phyloP scores from a whole-genome alignment of 495 filamentous ascomycete species.

The Amniculicola lignicola region DNA sequence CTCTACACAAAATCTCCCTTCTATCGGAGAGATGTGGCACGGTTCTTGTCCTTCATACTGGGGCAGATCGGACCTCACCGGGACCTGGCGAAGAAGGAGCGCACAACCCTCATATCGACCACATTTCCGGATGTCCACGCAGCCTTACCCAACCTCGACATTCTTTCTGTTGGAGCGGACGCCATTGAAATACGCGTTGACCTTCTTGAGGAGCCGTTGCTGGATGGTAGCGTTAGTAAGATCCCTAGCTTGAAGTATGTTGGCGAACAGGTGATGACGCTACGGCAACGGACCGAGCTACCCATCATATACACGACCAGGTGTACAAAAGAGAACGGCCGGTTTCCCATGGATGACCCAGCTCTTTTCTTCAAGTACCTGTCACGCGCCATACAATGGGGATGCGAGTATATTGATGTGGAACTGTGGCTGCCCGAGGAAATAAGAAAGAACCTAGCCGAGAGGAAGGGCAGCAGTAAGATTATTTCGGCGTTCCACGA shows the following conservation, averaged over 20 bases:
- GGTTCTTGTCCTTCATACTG: slow-evolving; percentile 72
- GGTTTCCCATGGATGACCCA: slow-evolving; percentile 78
- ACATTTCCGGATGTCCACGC: slow-evolving; percentile 83
- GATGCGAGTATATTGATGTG: slow-evolving; percentile 82
- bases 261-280: slow-evolving; percentile 76
- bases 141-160: slow-evolving; percentile 79
- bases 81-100: slow-evolving; percentile 66
- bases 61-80: slow-evolving; percentile 73
- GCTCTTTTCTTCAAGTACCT: slow-evolving; percentile 71
- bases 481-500: slow-evolving; percentile 88
- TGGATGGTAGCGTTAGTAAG: slow-evolving; percentile 52
- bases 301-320: slow-evolving; percentile 84
- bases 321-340: slow-evolving; percentile 74
- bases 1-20: slow-evolving; percentile 69
- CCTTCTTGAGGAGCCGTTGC: slow-evolving; percentile 68
- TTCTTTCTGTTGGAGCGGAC: slow-evolving; percentile 78
- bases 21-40: slow-evolving; percentile 69
- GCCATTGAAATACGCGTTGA: slow-evolving; percentile 81
- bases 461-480: slow-evolving; percentile 67
- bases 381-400: slow-evolving; percentile 76
- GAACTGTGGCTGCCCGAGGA: slow-evolving; percentile 80
- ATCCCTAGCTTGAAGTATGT: slow-evolving; percentile 79
- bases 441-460: slow-evolving; percentile 62
- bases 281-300: slow-evolving; percentile 76
- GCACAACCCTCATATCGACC: slow-evolving; percentile 79